These are phyloP conservation scores for Colletotrichum orchidophilum DNA, from an alignment of 2,329 filamentous ascomycete genomes.

Conservation along the genomic window DNA sequence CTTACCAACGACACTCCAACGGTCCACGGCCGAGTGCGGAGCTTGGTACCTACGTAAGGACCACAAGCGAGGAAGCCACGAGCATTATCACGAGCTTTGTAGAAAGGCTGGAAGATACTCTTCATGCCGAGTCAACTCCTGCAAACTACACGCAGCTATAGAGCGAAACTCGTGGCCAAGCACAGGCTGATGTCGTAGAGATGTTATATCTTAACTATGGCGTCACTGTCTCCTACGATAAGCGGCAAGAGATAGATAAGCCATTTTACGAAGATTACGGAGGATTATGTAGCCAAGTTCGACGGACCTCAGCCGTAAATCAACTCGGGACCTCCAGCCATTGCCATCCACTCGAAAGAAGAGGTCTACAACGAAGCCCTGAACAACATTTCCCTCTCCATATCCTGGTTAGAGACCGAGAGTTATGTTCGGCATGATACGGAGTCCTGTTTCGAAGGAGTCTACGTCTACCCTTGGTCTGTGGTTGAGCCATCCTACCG, in stretches of 20 bases:
- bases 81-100: constrained; percentile 34
- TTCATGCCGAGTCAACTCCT: constrained; percentile 11
- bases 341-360: constrained; percentile 39
- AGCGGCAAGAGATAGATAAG: constrained; percentile 44
- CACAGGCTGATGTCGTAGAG: constrained; percentile 32
- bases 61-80: neutral
- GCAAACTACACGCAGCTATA: constrained; percentile 39
- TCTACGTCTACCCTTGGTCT: constrained; percentile 28
- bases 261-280: constrained; percentile 48
- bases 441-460: constrained; percentile 27
- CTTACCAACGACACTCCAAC: constrained; percentile 38
- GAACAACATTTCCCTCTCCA: constrained; percentile 22
- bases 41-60: neutral
- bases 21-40: neutral
- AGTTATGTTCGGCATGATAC: constrained; percentile 29
- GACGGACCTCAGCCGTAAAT: constrained; percentile 47
- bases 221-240: constrained; percentile 45
- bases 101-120: constrained; percentile 38
- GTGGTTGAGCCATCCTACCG: constrained; percentile 21
- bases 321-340: constrained; percentile 42
- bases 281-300: constrained; percentile 45
- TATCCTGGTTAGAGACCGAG: constrained; percentile 26
- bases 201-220: constrained; percentile 45
- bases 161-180: constrained; percentile 31
- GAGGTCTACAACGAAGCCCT: constrained; percentile 23